A percentile compares a stretch with the other conserved stretches of the same genome.
Evolutionary conservation across 2,329 filamentous ascomycete genomes (phyloP).

Genomic region (Pleurostoma richardsiae): DNA sequence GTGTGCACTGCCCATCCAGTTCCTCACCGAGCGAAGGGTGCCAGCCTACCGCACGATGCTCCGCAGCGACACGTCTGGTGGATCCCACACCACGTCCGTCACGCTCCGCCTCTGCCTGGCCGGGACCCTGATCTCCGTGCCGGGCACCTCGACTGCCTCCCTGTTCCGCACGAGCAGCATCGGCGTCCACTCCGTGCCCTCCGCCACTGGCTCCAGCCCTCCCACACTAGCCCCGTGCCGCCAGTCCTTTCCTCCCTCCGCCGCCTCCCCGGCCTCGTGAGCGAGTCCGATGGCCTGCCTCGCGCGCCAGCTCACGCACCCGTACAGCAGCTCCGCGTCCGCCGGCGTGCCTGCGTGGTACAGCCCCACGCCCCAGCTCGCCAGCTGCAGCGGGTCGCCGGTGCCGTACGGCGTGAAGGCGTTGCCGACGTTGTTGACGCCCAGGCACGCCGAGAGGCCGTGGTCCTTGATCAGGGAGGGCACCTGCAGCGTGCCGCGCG

Average conservation of each 20-base stretch:
- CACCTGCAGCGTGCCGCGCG: slow-evolving; percentile 58
- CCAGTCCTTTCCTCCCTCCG: neutral
- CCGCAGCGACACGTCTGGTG: slow-evolving; percentile 13
- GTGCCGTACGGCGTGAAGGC: slow-evolving; percentile 68
- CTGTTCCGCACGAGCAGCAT: slow-evolving; percentile 21
- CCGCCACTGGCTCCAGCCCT: slow-evolving; percentile 1
- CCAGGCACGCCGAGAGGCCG: slow-evolving; percentile 54
- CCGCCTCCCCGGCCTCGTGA: neutral
- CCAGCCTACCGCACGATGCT: neutral
- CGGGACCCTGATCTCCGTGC: slow-evolving; percentile 7
- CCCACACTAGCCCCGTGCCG: too few relatives aligned
- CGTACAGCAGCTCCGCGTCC: slow-evolving; percentile 53
- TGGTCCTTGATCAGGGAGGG: slow-evolving; percentile 54
- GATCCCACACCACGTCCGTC: slow-evolving; percentile 32
- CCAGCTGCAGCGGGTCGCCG: slow-evolving; percentile 60
- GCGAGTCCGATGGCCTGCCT: slow-evolving; percentile 24
- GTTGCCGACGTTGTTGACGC: slow-evolving; percentile 70
- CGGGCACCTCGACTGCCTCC: slow-evolving; percentile 13
- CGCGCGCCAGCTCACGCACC: slow-evolving; percentile 29
- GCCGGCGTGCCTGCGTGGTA: slow-evolving; percentile 61
- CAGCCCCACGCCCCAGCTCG: slow-evolving; percentile 57
- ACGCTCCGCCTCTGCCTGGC: slow-evolving; percentile 21
- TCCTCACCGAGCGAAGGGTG: too few relatives aligned
- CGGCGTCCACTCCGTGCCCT: slow-evolving; percentile 13
- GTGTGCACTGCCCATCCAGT: too few relatives aligned